Percentiles rank a stretch among this genome's conserved stretches.
These are phyloP conservation scores for Talaromyces sp. DNA, from an alignment of 2,329 filamentous ascomycete species.

Conservation along the genomic window DNA sequence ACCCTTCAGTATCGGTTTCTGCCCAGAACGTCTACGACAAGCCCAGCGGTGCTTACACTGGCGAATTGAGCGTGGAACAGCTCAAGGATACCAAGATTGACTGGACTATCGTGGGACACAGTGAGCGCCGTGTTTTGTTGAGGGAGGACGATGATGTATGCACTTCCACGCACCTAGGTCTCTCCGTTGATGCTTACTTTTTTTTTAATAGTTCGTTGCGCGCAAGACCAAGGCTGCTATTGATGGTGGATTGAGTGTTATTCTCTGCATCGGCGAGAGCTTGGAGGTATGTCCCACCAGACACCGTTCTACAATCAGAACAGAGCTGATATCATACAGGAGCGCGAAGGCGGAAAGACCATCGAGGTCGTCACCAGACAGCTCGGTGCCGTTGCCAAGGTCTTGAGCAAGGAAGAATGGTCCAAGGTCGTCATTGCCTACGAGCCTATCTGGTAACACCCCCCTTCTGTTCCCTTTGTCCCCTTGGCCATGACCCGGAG, in stretches of 20 bases:
- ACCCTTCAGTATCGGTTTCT: constrained; percentile 74
- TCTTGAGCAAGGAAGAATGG: constrained; percentile 71
- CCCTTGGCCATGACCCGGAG: background rate
- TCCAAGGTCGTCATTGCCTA: constrained; percentile 93
- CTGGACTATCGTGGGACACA: constrained; percentile 93
- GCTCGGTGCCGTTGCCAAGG: constrained; percentile 74
- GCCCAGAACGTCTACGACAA: constrained; percentile 98
- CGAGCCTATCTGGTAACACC: constrained; percentile 92
- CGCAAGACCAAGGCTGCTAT: constrained; percentile 92
- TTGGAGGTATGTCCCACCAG: constrained; percentile 56
- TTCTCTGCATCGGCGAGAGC: constrained; percentile 96
- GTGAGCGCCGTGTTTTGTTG: constrained; percentile 86
- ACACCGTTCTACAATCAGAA: too few species aligned
- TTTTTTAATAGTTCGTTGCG: constrained; percentile 62
- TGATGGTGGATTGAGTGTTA: constrained; percentile 81
- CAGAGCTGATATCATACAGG: constrained; percentile 37
- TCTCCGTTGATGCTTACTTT: background rate
- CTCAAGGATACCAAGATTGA: constrained; percentile 82
- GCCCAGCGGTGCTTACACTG: constrained; percentile 94
- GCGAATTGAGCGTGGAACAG: constrained; percentile 90
- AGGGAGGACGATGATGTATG: constrained; percentile 71
- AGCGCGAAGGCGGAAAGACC: constrained; percentile 81
- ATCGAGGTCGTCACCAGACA: constrained; percentile 70
- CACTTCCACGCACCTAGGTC: constrained; percentile 1
- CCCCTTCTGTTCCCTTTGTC: background rate